These are phyloP conservation scores for Camellia oleifera DNA, from an alignment of 179 eudicot genomes.

Conservation along the genomic window DNA sequence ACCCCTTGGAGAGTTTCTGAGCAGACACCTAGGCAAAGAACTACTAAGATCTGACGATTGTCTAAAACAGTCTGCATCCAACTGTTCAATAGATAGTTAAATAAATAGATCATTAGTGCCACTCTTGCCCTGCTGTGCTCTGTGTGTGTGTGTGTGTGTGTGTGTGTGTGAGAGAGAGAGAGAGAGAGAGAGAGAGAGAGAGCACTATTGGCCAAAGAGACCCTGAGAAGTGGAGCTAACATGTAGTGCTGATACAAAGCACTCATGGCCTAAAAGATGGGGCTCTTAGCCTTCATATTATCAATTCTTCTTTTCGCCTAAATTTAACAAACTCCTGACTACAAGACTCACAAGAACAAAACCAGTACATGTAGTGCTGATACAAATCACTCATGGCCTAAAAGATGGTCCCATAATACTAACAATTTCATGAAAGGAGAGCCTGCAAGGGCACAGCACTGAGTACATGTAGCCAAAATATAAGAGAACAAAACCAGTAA, in stretches of 20 bases:
- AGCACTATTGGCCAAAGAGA: neutral
- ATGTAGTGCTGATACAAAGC: neutral
- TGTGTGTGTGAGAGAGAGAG: too few species aligned
- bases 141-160: neutral
- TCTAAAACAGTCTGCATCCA: neutral
- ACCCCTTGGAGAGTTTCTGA: neutral
- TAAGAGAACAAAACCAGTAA: too few species aligned
- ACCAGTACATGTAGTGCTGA: too few species aligned
- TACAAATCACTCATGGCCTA: too few species aligned
- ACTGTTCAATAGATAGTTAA: neutral
- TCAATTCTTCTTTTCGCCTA: neutral
- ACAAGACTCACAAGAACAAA: too few species aligned
- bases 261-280: neutral
- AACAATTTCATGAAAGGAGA: too few species aligned
- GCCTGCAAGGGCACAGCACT: too few species aligned
- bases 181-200: neutral
- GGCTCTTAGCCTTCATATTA: neutral
- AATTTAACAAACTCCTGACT: too few species aligned
- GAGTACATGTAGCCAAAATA: too few species aligned
- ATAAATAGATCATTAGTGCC: neutral
- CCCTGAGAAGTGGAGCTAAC: conserved; percentile 1
- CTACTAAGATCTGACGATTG: neutral
- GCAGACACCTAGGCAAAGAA: neutral
- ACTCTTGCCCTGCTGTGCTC: neutral
- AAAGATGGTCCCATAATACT: too few species aligned